These are phyloP conservation scores for Entomortierella parvispora DNA, from an alignment of 192 early-diverging fungal genomes.

Conservation along the genomic window DNA sequence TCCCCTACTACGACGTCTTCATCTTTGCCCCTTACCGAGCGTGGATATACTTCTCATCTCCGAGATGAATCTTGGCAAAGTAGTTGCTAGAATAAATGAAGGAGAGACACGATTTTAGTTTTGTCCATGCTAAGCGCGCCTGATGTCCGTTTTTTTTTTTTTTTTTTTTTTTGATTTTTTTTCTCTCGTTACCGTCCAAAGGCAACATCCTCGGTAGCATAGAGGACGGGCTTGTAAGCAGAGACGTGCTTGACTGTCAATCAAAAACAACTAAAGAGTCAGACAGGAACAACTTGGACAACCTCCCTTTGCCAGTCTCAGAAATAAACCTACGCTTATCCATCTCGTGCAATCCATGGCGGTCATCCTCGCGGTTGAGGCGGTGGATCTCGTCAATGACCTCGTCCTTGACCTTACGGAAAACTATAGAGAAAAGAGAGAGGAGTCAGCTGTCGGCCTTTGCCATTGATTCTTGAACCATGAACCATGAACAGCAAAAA, in stretches of 20 bases:
- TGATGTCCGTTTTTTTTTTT: too few species aligned
- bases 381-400: conserved; percentile 56
- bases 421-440: conserved; percentile 27
- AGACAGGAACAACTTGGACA: too few species aligned
- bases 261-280: neutral
- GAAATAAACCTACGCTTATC: conserved; percentile 56
- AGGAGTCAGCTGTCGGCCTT: too few species aligned
- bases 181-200: conserved; percentile 55
- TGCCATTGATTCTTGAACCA: too few species aligned
- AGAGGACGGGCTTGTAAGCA: conserved; percentile 56
- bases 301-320: too few species aligned
- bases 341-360: conserved; percentile 58
- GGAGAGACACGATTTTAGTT: neutral
- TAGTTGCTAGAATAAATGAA: conserved; percentile 43
- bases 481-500: too few species aligned
- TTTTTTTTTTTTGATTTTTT: neutral
- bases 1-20: neutral
- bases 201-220: conserved; percentile 61
- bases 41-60: conserved; percentile 62
- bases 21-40: conserved; percentile 45
- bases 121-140: too few species aligned
- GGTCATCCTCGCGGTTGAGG: conserved; percentile 34
- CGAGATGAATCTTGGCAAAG: conserved; percentile 66
- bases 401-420: conserved; percentile 49
- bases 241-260: conserved; percentile 49